A percentile compares a stretch with the other conserved stretches of the same genome.
Evolutionary conservation across 441 rosid species (phyloP).

Genomic region (Syzygium syzygioides): DNA sequence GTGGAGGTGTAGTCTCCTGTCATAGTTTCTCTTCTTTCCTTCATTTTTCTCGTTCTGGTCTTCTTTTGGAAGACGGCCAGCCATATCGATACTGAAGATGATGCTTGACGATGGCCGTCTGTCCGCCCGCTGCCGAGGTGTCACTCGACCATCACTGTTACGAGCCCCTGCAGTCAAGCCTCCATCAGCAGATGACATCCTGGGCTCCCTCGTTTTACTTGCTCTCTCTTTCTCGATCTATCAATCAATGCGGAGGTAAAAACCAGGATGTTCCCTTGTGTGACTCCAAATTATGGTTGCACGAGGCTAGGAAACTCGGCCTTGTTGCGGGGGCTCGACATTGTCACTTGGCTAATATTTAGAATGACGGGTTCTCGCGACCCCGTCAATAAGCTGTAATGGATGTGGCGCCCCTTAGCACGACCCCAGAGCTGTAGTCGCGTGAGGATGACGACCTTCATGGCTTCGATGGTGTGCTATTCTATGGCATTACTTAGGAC

Average conservation of each 20-base stretch:
- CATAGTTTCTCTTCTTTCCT: background rate
- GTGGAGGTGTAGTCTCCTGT: background rate
- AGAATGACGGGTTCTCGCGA: too few relatives aligned
- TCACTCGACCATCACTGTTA: background rate
- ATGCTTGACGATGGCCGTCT: background rate
- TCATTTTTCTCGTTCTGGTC: background rate
- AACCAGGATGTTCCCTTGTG: background rate
- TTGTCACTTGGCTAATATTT: background rate
- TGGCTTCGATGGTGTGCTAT: background rate
- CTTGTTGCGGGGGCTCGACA: background rate
- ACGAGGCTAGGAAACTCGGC: background rate
- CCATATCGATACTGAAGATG: background rate
- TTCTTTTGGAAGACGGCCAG: rapidly evolving
- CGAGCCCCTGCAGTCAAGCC: rapidly evolving
- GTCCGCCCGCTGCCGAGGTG: background rate
- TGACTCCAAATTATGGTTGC: background rate
- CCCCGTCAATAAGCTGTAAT: background rate
- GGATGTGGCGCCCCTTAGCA: background rate
- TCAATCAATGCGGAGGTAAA: background rate
- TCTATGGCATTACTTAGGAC: background rate
- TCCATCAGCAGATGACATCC: background rate
- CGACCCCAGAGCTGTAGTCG: background rate
- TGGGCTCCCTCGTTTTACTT: background rate
- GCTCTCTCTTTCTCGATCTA: background rate
- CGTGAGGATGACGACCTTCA: background rate